Conservation (phyloP, 768 basidiomycete genomes). For the Amanita pallidorosea region DNA sequence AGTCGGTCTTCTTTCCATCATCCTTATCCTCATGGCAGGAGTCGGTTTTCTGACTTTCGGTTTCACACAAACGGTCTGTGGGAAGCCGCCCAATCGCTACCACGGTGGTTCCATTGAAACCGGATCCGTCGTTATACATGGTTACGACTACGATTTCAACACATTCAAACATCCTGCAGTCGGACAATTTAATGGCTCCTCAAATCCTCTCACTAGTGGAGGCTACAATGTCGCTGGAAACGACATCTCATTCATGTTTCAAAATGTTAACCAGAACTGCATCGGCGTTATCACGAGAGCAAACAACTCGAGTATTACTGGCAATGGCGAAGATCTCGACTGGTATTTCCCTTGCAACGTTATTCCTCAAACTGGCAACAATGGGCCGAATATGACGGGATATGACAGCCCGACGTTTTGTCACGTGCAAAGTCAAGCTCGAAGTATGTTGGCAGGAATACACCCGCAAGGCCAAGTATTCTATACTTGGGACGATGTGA, state of each 20-base stretch:
- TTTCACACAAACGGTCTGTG: conserved; percentile 91
- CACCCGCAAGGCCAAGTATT: conserved; percentile 76
- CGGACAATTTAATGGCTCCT: conserved; percentile 59
- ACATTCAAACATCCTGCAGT: conserved; percentile 78
- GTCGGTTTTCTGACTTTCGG: conserved; percentile 99
- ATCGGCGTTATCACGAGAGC: conserved; percentile 65
- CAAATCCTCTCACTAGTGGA: conserved; percentile 76
- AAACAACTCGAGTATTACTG: conserved; percentile 58
- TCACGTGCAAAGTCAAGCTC: conserved; percentile 50
- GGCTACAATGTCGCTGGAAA: conserved; percentile 73
- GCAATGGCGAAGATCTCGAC: conserved; percentile 48
- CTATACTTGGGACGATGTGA: conserved; percentile 85
- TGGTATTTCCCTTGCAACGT: conserved; percentile 99
- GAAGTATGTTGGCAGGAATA: conserved; percentile 38
- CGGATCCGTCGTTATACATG: conserved; percentile 86
- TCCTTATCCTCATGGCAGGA: conserved; percentile 73
- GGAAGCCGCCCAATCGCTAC: conserved; percentile 74
- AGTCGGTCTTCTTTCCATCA: conserved; percentile 82
- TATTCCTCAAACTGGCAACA: conserved; percentile 58
- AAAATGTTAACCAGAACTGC: conserved; percentile 83
- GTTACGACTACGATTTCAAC: conserved; percentile 86
- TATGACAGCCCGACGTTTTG: conserved; percentile 63
- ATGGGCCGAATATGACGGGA: conserved; percentile 53
- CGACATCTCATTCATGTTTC: conserved; percentile 93
- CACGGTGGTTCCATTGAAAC: conserved; percentile 71